Evolutionary conservation across 208 protist species (phyloP).

Genomic region (Leishmania gerbilli): DNA sequence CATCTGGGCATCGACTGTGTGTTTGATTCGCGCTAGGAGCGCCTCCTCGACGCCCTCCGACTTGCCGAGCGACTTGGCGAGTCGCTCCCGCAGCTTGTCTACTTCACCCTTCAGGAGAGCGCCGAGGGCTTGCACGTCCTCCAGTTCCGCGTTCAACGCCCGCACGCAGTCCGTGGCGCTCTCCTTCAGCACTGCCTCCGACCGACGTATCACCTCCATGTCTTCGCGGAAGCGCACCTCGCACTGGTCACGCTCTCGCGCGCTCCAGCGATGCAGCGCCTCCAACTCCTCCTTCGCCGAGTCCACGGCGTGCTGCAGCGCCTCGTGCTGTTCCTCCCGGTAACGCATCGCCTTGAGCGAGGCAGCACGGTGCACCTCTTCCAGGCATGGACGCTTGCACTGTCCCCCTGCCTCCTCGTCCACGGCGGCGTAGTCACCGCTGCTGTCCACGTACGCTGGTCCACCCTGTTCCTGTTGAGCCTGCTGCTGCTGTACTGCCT

Average conservation of each 20-base stretch:
- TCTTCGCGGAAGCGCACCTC: constrained; percentile 66
- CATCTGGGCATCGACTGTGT: constrained; percentile 69
- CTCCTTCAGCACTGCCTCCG: constrained; percentile 72
- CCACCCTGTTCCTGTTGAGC: neutral
- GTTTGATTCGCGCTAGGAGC: constrained; percentile 67
- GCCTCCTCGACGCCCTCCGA: constrained; percentile 68
- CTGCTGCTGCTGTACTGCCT: neutral
- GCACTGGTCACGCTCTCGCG: constrained; percentile 69
- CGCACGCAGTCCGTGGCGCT: constrained; percentile 74
- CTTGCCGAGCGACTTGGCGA: constrained; percentile 50
- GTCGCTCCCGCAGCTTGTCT: constrained; percentile 60
- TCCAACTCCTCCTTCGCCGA: constrained; percentile 54
- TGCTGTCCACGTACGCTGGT: neutral
- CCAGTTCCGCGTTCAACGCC: constrained; percentile 74
- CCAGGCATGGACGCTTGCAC: constrained; percentile 4
- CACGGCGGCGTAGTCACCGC: neutral
- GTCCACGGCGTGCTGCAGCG: constrained; percentile 59
- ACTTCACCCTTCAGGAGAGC: constrained; percentile 64
- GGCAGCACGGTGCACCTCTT: constrained; percentile 61
- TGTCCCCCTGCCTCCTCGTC: constrained; percentile 2
- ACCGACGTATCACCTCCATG: constrained; percentile 60
- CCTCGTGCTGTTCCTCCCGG: constrained; percentile 46
- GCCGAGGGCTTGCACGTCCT: constrained; percentile 78
- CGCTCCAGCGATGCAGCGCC: constrained; percentile 56
- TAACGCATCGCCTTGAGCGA: constrained; percentile 58